Conservation (phyloP, 1,284 basidiomycete genomes). For the Boletus semigastroideus region DNA sequence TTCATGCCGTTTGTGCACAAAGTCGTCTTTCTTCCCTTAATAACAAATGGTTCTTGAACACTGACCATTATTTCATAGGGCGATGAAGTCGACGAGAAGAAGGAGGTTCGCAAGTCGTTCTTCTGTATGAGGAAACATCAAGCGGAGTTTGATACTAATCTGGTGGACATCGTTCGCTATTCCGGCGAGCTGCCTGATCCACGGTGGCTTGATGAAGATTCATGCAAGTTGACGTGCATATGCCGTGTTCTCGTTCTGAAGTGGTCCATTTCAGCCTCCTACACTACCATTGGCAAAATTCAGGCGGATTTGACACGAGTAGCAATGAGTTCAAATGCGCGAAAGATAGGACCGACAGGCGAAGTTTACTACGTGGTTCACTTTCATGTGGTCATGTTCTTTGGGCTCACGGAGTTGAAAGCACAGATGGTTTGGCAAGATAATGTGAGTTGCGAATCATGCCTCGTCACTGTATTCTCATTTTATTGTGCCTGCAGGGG, state of each 20-base stretch:
- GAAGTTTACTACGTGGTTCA: background rate
- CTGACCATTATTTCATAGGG: background rate
- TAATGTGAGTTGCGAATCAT: background rate
- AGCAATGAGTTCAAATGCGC: background rate
- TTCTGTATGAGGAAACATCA: background rate
- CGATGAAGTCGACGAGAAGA: background rate
- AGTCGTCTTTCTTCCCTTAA: background rate
- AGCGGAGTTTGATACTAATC: background rate
- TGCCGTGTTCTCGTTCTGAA: background rate
- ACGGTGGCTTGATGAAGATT: background rate
- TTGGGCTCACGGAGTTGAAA: background rate
- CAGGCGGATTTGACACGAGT: background rate
- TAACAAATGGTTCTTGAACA: background rate
- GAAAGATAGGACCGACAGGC: background rate
- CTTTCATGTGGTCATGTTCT: background rate
- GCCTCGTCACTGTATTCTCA: background rate
- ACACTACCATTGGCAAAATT: background rate
- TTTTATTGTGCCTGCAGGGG: background rate
- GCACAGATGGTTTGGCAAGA: constrained; percentile 1
- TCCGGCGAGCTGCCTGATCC: background rate
- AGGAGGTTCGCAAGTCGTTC: background rate
- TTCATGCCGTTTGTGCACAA: background rate
- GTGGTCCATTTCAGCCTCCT: background rate
- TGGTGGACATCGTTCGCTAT: background rate
- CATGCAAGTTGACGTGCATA: background rate